Conservation (phyloP, 2,329 filamentous ascomycete species). For the Verticillium isaacii region DNA sequence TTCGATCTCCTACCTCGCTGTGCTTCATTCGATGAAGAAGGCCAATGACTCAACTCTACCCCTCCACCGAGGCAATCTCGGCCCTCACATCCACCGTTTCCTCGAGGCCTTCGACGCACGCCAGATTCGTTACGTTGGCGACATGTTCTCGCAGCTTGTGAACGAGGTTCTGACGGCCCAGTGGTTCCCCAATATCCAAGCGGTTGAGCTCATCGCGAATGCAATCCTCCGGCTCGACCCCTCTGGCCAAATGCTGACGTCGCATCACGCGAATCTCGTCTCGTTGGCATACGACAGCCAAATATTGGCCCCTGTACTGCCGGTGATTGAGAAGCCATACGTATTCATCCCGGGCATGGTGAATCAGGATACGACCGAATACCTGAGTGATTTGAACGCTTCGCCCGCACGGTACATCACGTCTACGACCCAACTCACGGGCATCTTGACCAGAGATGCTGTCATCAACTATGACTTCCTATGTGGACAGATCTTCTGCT, state of each 20-base stretch:
- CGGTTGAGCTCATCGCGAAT: constrained; percentile 38
- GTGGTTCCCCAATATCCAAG: constrained; percentile 37
- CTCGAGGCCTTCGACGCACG: constrained; percentile 42
- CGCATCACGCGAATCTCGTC: constrained; percentile 53
- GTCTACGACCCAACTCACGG: constrained; percentile 50
- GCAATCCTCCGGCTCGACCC: constrained; percentile 65
- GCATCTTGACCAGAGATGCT: constrained; percentile 41
- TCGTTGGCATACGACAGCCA: constrained; percentile 54
- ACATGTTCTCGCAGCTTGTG: constrained; percentile 37
- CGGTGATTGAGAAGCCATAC: constrained; percentile 60
- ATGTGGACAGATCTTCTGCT: constrained; percentile 61
- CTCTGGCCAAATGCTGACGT: constrained; percentile 60
- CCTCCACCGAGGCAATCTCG: constrained; percentile 19
- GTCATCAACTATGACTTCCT: constrained; percentile 65
- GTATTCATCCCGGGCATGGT: constrained; percentile 56
- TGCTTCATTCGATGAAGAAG: constrained; percentile 37
- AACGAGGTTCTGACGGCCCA: constrained; percentile 31
- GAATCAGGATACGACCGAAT: constrained; percentile 26
- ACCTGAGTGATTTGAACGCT: constrained; percentile 40
- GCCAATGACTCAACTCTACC: not conserved
- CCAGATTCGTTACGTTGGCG: constrained; percentile 48
- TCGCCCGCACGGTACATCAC: constrained; percentile 55
- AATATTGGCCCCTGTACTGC: constrained; percentile 48
- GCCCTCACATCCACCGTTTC: constrained; percentile 39
- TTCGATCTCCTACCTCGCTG: constrained; percentile 45